These are phyloP conservation scores for Steccherinum ochraceum DNA, from an alignment of 768 basidiomycete genomes.

Conservation along the genomic window DNA sequence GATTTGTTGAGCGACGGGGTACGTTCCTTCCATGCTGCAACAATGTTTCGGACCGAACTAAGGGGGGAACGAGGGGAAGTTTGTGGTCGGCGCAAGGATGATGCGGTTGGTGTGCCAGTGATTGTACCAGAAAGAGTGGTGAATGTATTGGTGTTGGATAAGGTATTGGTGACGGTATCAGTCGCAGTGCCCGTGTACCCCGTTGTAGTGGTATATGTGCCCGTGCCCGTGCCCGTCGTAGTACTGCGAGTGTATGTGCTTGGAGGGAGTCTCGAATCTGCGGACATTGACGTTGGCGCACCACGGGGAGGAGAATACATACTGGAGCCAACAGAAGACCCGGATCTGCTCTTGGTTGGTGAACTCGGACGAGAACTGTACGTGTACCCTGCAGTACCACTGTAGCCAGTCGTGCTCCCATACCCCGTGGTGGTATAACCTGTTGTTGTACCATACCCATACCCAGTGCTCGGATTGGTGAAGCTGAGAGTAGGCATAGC, in stretches of 20 bases:
- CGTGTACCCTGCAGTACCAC: slow-evolving; percentile 18
- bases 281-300: slow-evolving; percentile 22
- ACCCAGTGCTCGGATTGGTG: slow-evolving; percentile 24
- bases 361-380: slow-evolving; percentile 41
- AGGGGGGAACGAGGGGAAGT: slow-evolving; percentile 63
- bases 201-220: slow-evolving; percentile 16
- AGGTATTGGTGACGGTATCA: slow-evolving; percentile 21
- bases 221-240: slow-evolving; percentile 31
- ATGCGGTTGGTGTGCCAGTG: slow-evolving; percentile 35
- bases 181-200: slow-evolving; percentile 19
- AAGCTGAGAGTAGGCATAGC: slow-evolving; percentile 33
- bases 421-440: slow-evolving; percentile 30
- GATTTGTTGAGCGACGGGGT: slow-evolving; percentile 39
- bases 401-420: slow-evolving; percentile 26
- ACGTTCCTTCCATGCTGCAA: slow-evolving; percentile 76
- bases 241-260: slow-evolving; percentile 26
- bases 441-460: slow-evolving; percentile 28
- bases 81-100: slow-evolving; percentile 56
- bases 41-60: slow-evolving; percentile 70
- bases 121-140: slow-evolving; percentile 31
- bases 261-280: slow-evolving; percentile 15
- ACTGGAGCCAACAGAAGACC: slow-evolving; percentile 15
- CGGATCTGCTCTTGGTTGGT: slow-evolving; percentile 37
- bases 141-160: slow-evolving; percentile 30
- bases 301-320: slow-evolving; percentile 45